Percentiles rank a stretch among this genome's conserved stretches.
These are phyloP conservation scores for Trametes gibbosa DNA, from an alignment of 768 basidiomycete genomes.

Conservation along the genomic window DNA sequence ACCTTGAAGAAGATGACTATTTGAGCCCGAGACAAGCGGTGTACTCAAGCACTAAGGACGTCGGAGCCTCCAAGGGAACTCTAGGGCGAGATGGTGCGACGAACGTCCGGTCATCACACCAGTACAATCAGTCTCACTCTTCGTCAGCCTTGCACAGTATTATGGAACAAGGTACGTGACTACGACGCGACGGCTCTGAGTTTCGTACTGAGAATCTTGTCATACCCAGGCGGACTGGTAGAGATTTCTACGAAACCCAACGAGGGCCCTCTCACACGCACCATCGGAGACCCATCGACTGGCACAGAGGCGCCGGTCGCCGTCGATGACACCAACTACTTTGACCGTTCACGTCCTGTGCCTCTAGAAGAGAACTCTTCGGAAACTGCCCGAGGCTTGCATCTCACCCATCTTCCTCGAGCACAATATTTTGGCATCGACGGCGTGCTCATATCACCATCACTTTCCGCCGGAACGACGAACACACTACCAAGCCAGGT, in stretches of 20 bases:
- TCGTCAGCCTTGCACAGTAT: slow-evolving; percentile 57
- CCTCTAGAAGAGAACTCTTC: slow-evolving; percentile 14
- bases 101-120: slow-evolving; percentile 1
- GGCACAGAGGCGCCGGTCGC: slow-evolving; percentile 26
- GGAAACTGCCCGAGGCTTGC: slow-evolving; percentile 17
- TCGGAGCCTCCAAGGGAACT: background rate
- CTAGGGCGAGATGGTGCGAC: background rate
- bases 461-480: slow-evolving; percentile 4
- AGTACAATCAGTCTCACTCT: slow-evolving; percentile 26
- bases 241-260: slow-evolving; percentile 51
- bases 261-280: slow-evolving; percentile 36
- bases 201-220: background rate
- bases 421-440: slow-evolving; percentile 20
- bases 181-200: no score
- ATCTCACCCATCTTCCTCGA: slow-evolving; percentile 24
- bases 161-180: slow-evolving; percentile 62
- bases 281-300: slow-evolving; percentile 41
- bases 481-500: slow-evolving; percentile 9
- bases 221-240: slow-evolving; percentile 50
- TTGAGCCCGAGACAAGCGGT: slow-evolving; percentile 9
- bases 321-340: slow-evolving; percentile 7
- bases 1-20: slow-evolving; percentile 10
- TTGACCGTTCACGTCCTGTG: slow-evolving; percentile 6
- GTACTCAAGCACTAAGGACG: slow-evolving; percentile 5
- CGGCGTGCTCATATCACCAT: slow-evolving; percentile 14